Conservation (phyloP, 495 filamentous ascomycete genomes). For the Clavariopsis aquatica region DNA sequence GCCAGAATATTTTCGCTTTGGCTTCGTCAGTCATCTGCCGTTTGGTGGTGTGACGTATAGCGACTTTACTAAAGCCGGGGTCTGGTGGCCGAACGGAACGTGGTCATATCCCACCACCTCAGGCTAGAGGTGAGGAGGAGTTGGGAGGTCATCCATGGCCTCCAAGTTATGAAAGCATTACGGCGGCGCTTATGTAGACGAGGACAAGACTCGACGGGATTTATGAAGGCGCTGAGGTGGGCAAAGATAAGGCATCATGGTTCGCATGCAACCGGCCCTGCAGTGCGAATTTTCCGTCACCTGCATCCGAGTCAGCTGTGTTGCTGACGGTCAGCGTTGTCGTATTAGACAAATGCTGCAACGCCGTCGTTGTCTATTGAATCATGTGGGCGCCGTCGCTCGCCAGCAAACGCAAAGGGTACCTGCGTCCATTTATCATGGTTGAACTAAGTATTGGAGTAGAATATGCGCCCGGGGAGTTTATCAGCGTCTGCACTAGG, state of each 20-base stretch:
- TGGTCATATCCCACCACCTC: constrained; percentile 62
- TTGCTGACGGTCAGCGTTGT: not conserved
- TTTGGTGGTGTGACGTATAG: constrained; percentile 50
- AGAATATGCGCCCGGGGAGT: not conserved
- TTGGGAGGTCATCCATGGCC: not conserved
- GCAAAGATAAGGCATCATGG: no score
- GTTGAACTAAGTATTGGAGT: not conserved
- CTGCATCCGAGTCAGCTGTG: no score
- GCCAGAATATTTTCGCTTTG: constrained; percentile 82
- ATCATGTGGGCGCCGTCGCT: not conserved
- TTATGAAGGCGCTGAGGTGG: no score
- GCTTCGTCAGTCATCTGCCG: constrained; percentile 64
- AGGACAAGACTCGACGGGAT: not conserved
- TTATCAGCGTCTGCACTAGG: not conserved
- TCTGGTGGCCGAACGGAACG: constrained; percentile 66
- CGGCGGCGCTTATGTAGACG: constrained; percentile 4
- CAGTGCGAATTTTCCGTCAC: not conserved
- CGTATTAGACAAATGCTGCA: no score
- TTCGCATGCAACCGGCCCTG: no score
- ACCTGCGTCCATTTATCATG: not conserved
- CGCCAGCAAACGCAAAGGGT: not conserved
- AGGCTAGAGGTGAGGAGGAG: constrained; percentile 38
- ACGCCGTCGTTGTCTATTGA: not conserved
- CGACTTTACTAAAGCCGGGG: constrained; percentile 79
- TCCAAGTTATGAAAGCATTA: not conserved